Evolutionary conservation across 2,329 filamentous ascomycete species (phyloP), one percentile per base, ranked within the genome.

Genomic region (Colletotrichum truncatum): DNA sequence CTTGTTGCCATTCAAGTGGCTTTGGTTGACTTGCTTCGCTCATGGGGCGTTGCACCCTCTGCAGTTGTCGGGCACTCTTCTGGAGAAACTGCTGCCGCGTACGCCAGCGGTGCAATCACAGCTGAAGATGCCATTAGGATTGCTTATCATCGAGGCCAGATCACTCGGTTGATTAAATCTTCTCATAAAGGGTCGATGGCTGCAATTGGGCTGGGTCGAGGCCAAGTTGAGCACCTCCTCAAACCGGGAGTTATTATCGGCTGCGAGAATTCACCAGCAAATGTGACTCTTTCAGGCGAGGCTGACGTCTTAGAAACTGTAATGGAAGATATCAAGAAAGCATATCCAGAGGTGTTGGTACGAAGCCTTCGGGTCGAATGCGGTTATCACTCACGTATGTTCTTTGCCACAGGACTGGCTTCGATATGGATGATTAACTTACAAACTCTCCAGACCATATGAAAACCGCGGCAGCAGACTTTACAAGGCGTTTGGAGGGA

Each of bases 191-290:
- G 86, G 0, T 74, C 80, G 7, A 89, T 89, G 87, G 78, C 87
- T 72, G 86, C 86, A 1, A 84, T 87, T 3, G 86, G 84, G 2
- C 77, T 79, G 2, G 80, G 76, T 38, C 77, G 80, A 21, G 12
- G 43, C 43, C 49, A 68, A 16, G 36, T 52, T 7, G 66, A 69
- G 9, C 2, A 48, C 38, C 16, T 49, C 49, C n/a, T 76, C 72
- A 14, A 70, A 66, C 10, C 80, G 78, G 79, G 73, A 4, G 63
- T 76, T n/a, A 70, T 62, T 1, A 69, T 77, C 8, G 76, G 75
- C 0, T 85, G 85, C 67, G 80, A 83, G 67, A 88, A 88, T 74
- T 85, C 82, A 18, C 84, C 85, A 0, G 75, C 75, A 1, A 86
- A 80, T 14, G 72, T 84, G 7, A 87, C 85, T 0, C 76, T 86